These are phyloP conservation scores for Pseudomonodictys pantanalensis DNA, from an alignment of 495 filamentous ascomycete species.

Conservation along the genomic window DNA sequence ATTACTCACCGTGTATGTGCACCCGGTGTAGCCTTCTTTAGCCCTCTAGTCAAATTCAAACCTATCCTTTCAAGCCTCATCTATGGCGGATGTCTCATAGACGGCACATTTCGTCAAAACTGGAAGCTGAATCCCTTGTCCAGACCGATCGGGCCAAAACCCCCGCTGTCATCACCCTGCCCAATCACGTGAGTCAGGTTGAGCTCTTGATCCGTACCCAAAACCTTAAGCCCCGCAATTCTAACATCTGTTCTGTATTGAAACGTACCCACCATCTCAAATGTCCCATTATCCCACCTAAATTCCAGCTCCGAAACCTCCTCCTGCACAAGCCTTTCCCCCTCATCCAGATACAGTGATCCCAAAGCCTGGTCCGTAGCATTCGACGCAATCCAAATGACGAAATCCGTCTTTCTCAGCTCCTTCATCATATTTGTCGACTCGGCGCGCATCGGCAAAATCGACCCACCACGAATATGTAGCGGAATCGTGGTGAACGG, in stretches of 20 bases:
- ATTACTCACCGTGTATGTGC: too few species aligned
- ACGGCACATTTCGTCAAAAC: too few species aligned
- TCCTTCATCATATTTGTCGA: slow-evolving; percentile 68
- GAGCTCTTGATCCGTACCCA: too few species aligned
- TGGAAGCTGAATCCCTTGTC: too few species aligned
- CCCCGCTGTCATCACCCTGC: too few species aligned
- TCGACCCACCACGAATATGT: slow-evolving; percentile 65
- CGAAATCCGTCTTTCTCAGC: slow-evolving; percentile 63
- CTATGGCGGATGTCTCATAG: too few species aligned
- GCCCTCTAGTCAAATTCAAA: too few species aligned
- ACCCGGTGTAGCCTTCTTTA: too few species aligned
- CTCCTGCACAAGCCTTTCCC: slow-evolving; percentile 32
- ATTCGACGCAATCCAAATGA: slow-evolving; percentile 64
- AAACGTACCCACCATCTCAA: not conserved
- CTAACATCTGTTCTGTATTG: not conserved
- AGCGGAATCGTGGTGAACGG: slow-evolving; percentile 66
- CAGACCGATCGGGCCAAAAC: too few species aligned
- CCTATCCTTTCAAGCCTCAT: too few species aligned
- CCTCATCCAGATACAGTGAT: slow-evolving; percentile 49
- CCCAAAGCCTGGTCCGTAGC: slow-evolving; percentile 48
- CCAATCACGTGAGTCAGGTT: too few species aligned
- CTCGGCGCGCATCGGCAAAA: slow-evolving; percentile 60
- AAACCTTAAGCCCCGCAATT: not conserved
- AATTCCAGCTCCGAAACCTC: slow-evolving; percentile 34
- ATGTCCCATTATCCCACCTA: slow-evolving; percentile 17